Evolutionary conservation across 306 rosid species (phyloP), one percentile per base, ranked within the genome.

Genomic region (Vigna radiata): DNA sequence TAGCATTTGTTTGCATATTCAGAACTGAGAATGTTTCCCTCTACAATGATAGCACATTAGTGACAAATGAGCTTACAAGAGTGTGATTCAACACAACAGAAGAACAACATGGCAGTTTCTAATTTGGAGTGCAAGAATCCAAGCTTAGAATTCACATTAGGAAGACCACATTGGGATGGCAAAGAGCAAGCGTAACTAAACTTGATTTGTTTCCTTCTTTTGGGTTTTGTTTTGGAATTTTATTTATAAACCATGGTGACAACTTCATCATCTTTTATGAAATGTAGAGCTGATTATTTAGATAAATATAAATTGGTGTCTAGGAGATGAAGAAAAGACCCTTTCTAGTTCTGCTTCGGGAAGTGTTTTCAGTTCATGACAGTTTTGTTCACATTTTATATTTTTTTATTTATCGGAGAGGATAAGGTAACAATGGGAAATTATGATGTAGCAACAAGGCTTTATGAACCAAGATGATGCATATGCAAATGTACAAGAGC

Each of bases 61-160:
- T 49, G 70, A 75, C 65, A 48, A 61, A 50, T 48, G 50, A 70
- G 10, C 31, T 53, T 68, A 27, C 89, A 91, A 91, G 91, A 91
- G 72, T 83, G 88, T 63, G 89, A 88, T 84, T 87, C 96, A 68
- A 78, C 67, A 31, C 72, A 81, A 76, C 8, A 68, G 44, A 89
- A 81, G 81, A 79, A 75, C 77, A 72, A 43, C 63, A 37, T 70
- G 64, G 1, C 39, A 55, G 85, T 85, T 69, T 85, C 79, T 49
- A 81, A 50, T 78, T 78, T 80, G 69, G 93, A 87, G 18, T 82
- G 84, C 83, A 89, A 87, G 79, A 87, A 84, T 43, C 93, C 91
- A 33, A 85, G 90, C 81, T 87, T 91, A 89, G 96, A 91, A 87
- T 91, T 91, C 85, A 91, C 93, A 16, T 79, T 88, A 84, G 96